phyloP scores from a whole-genome alignment of 1,284 basidiomycete genomes.

The Sparassis latifolia region DNA sequence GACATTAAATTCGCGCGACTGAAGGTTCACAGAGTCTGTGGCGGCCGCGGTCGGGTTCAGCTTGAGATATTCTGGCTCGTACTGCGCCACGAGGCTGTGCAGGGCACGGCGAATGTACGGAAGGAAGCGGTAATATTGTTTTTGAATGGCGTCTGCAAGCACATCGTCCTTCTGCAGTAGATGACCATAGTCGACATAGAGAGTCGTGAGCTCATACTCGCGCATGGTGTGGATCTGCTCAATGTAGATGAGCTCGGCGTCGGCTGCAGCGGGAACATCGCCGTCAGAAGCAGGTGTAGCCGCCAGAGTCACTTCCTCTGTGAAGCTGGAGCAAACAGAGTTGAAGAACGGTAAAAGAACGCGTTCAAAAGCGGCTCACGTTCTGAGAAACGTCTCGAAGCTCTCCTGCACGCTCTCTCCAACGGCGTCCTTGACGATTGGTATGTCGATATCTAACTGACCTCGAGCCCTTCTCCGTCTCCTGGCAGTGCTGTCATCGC shows the following conservation, averaged over 20 bases:
- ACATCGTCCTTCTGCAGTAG: conserved; percentile 87
- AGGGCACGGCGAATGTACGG: conserved; percentile 91
- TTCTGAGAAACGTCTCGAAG: conserved; percentile 87
- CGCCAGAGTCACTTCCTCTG: conserved; percentile 70
- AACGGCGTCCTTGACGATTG: conserved; percentile 85
- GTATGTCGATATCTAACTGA: conserved; percentile 60
- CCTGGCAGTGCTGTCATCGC: conserved; percentile 22
- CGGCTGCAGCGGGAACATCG: conserved; percentile 45
- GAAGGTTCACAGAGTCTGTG: conserved; percentile 79
- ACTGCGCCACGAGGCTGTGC: conserved; percentile 82
- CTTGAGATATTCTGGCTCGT: conserved; percentile 91
- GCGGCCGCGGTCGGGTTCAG: conserved; percentile 77
- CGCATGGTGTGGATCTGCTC: conserved; percentile 92
- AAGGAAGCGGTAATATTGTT: conserved; percentile 95
- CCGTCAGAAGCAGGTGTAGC: conserved; percentile 71
- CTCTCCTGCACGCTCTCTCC: conserved; percentile 90
- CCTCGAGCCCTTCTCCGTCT: conserved; percentile 42
- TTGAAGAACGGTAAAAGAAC: background rate
- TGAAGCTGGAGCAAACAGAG: conserved; percentile 50
- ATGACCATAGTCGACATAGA: conserved; percentile 95
- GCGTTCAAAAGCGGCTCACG: conserved; percentile 43
- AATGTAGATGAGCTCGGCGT: conserved; percentile 75
- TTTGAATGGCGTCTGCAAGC: conserved; percentile 87
- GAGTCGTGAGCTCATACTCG: conserved; percentile 88
- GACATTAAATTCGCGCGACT: conserved; percentile 89